phyloP scores from a whole-genome alignment of 2,329 filamentous ascomycete species.

The Coniochaeta sp. region DNA sequence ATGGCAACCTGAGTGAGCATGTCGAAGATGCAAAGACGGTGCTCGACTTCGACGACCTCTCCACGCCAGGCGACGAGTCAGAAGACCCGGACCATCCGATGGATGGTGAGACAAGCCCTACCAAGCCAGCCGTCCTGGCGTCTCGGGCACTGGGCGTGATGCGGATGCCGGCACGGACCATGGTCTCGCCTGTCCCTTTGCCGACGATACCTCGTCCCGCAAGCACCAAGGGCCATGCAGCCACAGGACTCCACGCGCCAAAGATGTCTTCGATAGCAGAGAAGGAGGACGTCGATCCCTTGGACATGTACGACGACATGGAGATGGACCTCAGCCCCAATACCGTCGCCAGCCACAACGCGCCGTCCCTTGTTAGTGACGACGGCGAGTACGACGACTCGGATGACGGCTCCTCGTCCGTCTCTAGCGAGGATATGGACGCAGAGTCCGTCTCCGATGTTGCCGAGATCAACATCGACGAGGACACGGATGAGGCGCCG shows the following conservation, averaged over 20 bases:
- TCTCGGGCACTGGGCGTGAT: slow-evolving; percentile 37
- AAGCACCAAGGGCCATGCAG: slow-evolving; percentile 50
- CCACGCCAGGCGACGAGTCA: slow-evolving; percentile 47
- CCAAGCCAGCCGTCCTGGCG: slow-evolving; percentile 10
- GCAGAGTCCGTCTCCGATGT: slow-evolving; percentile 54
- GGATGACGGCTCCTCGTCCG: slow-evolving; percentile 56
- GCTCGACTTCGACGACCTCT: slow-evolving; percentile 40
- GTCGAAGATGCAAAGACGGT: slow-evolving; percentile 54
- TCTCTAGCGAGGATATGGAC: slow-evolving; percentile 48
- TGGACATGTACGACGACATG: slow-evolving; percentile 43
- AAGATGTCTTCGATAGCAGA: slow-evolving; percentile 26
- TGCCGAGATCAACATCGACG: slow-evolving; percentile 55
- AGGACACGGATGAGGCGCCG: slow-evolving; percentile 38
- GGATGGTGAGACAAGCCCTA: slow-evolving; percentile 13
- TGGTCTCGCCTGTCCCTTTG: slow-evolving; percentile 40
- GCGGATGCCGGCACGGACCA: slow-evolving; percentile 53
- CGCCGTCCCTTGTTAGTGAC: slow-evolving; percentile 73
- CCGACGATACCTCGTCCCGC: slow-evolving; percentile 37
- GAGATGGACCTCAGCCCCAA: slow-evolving; percentile 62
- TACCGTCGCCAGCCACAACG: slow-evolving; percentile 65
- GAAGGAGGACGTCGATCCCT: slow-evolving; percentile 16
- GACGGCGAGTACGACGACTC: slow-evolving; percentile 73
- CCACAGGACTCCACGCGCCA: slow-evolving; percentile 20
- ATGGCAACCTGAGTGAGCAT: slow-evolving; percentile 49
- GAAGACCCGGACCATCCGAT: slow-evolving; percentile 36